Evolutionary conservation across 2,329 filamentous ascomycete genomes (phyloP), one percentile per base, ranked within the genome.

Genomic region (Claviceps fusiformis): DNA sequence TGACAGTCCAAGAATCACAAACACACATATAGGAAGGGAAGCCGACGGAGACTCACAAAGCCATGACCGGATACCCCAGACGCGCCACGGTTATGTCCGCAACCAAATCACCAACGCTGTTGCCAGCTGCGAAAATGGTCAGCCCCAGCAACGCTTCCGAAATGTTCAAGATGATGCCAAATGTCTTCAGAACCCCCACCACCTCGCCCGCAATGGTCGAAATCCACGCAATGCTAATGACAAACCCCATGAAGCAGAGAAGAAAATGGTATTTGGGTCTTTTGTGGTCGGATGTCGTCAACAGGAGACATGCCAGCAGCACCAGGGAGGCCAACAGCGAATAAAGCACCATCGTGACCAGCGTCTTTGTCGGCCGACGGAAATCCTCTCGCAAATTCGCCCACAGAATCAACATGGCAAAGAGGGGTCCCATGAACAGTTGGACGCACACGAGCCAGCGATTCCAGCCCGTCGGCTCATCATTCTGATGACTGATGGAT

Each of bases 31-130:
- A 33, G 31, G 4, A 33, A 8, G 8, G 19, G 11, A 13, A 19
- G 46, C 37, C 9, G n/a, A n/a, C n/a, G n/a, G n/a, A n/a, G 50
- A 78, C 78, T 71, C 69, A 81, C 76, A 86, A 64, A 44, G 93
- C 93, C 93, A 98, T 98, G 59, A 98, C 90, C 0, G 93, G 93
- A 69, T 91, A 96, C 3, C 93, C 93, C 3, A 98, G 81, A 39
- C 89, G 82, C 4, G 93, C 93, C 43, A 98, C 87, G 0, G 93
- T 98, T 54, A 97, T 87, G 67, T 98, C 87, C 17, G 93, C 92
- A 10, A 98, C 89, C 17, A 98, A 76, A 64, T 98, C 93, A 43
- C 93, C 92, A 9, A 97, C 78, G 9, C 89, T 95, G 70, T 98
- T 98, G 33, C 93, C 93, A 39, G 96, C 89, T 2, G 93, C 93